Conservation (phyloP, 495 filamentous ascomycete species). For the Ascodesmis nigricans region DNA sequence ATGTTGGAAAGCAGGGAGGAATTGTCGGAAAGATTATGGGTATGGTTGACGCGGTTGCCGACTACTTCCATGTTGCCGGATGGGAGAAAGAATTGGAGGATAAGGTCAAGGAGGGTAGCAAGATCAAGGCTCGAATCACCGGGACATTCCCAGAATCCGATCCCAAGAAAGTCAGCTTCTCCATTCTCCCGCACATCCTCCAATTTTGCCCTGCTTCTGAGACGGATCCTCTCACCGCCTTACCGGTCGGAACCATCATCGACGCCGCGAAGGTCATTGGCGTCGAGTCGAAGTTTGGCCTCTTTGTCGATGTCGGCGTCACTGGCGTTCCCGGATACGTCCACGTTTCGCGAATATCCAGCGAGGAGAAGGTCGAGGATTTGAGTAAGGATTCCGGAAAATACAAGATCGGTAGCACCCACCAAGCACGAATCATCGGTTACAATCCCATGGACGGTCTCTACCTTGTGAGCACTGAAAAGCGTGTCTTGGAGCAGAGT, state of each 20-base stretch:
- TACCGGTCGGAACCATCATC: slow-evolving; percentile 54
- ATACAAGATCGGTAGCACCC: slow-evolving; percentile 52
- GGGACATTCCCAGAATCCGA: slow-evolving; percentile 62
- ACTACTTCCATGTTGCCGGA: slow-evolving; percentile 54
- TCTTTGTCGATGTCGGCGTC: slow-evolving; percentile 62
- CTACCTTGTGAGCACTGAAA: slow-evolving; percentile 66
- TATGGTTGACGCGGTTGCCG: slow-evolving; percentile 66
- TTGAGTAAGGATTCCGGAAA: slow-evolving; percentile 51
- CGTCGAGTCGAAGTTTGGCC: slow-evolving; percentile 52
- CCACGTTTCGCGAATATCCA: slow-evolving; percentile 69
- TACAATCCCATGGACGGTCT: slow-evolving; percentile 73
- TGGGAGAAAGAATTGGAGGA: slow-evolving; percentile 41
- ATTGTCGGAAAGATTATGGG: slow-evolving; percentile 71
- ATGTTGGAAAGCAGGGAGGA: slow-evolving; percentile 36
- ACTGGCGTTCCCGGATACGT: slow-evolving; percentile 60
- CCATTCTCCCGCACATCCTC: slow-evolving; percentile 60
- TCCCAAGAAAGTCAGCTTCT: slow-evolving; percentile 62
- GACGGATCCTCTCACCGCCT: slow-evolving; percentile 21
- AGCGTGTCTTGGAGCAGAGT: slow-evolving; percentile 59
- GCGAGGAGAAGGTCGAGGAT: slow-evolving; percentile 60
- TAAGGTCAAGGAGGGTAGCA: slow-evolving; percentile 56
- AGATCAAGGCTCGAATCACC: slow-evolving; percentile 67
- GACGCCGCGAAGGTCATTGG: slow-evolving; percentile 53
- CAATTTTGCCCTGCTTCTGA: slow-evolving; percentile 34
- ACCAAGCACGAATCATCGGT: slow-evolving; percentile 61